Evolutionary conservation across 2,329 filamentous ascomycete species (phyloP).

Genomic region (Didymella pomorum): DNA sequence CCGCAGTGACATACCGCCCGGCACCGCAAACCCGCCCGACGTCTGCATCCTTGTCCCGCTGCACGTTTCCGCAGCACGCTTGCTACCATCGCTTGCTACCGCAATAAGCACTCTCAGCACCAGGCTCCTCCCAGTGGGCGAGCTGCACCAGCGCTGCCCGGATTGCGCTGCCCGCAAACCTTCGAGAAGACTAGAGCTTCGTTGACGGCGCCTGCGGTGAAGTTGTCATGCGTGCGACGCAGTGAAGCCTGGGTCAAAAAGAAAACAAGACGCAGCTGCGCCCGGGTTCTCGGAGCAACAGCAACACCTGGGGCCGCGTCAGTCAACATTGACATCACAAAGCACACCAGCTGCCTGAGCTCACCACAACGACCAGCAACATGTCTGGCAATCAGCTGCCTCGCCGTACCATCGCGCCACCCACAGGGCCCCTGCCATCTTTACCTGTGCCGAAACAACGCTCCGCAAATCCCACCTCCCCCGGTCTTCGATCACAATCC

Average conservation of each 20-base stretch:
- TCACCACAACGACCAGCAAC: slow-evolving; percentile 16
- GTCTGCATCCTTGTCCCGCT: slow-evolving; percentile 9
- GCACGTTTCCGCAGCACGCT: slow-evolving; percentile 8
- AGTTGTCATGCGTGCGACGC: slow-evolving; percentile 17
- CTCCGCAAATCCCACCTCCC: slow-evolving; percentile 57
- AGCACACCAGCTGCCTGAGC: slow-evolving; percentile 2
- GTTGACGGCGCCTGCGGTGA: slow-evolving; percentile 13
- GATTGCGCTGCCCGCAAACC: neutral
- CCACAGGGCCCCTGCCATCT: slow-evolving; percentile 75
- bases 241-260: slow-evolving; percentile 9
- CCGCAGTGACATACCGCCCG: neutral
- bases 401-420: slow-evolving; percentile 68
- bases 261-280: slow-evolving; percentile 10
- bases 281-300: neutral
- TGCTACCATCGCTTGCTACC: slow-evolving; percentile 13
- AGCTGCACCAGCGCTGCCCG: slow-evolving; percentile 7
- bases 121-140: slow-evolving; percentile 3
- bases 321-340: neutral
- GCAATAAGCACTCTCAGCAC: slow-evolving; percentile 11
- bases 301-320: neutral
- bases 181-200: neutral
- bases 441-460: slow-evolving; percentile 77
- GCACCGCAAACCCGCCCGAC: neutral
- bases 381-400: slow-evolving; percentile 69
- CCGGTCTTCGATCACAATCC: slow-evolving; percentile 32